Base-by-base conservation (phyloP, 2,329 filamentous ascomycete species). In the Rhytidhysteron rufulum region DNA sequence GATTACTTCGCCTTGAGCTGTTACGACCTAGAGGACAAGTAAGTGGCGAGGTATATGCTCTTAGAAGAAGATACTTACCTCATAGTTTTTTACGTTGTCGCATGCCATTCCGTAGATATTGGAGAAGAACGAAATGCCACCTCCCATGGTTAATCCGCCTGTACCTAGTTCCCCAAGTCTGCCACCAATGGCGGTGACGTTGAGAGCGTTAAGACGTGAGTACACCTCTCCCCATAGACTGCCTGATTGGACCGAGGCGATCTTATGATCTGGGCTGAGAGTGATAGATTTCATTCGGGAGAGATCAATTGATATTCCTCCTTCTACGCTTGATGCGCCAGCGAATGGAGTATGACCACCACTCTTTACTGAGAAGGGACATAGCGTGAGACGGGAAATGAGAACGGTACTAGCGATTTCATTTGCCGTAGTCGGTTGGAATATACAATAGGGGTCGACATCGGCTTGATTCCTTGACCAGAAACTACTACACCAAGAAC, bases 281-380 rank as follows among this genome's bases (percentile, higher is more conserved):
- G 35, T 34, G 2, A 67, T 53, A 4, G 49, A 36, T 30, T 57
- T 58, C 36, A 69, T 42, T 13, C 48, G 47, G 18, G 58, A 57
- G 21, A 74, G 54, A 40, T 67, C 67, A 35, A 74, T 59, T 1
- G 68, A 70, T 7, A 74, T 65, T 3, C 71, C 71, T 20, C 55
- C 53, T 1, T 62, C 50, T 13, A 70, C 67, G 39, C 66, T 70
- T 5, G 67, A 68, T 8, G 63, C 60, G 17, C 69, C 69, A 0
- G 60, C 53, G 41, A 63, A 62, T 3, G 59, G 51, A 16, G 62
- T 61, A 45, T 74, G 71, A 3, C 72, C 71, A 21, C 71, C 70
- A 35, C 66, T 62, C 38, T 68, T 70, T 3, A 74, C 60, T 2
- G 68, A 67, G 40, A 72, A 71, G 63, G 53, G 56, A 32, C 59